Base-by-base conservation (phyloP, 164 flowering plant genomes). In the Dillenia turbinata region DNA sequence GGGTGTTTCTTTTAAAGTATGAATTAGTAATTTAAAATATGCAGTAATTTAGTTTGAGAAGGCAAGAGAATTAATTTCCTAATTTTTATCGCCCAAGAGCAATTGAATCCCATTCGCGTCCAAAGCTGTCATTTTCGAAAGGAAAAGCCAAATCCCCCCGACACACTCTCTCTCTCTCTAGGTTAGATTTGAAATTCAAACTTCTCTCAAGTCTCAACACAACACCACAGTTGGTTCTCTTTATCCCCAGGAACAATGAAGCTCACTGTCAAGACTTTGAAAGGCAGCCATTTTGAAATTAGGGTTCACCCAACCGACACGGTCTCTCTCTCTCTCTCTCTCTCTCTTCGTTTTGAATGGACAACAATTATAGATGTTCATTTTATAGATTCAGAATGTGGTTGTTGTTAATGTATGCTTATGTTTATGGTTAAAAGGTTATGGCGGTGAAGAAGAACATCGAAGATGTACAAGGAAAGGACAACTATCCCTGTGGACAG, bases 401-500 rank as follows among this genome's bases (percentile, higher is more conserved):
- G 9, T 52, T 33, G 33, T 33, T 44, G 9, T n/a, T 15, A 7
- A n/a, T 52, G 3, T 16, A 4, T 52, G 17, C 15, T 44, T 51
- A 10, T 2, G 10, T 13, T 24, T 9, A 10, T 40, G 48, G 46
- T 12, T 54, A 44, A 9, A 10, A 15, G 40, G 65, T 94, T 45
- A 94, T 94, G 92, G 95, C 96, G 19, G 93, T 94, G 6, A 94
- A 94, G 81, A 91, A 94, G 75, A 84, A 80, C 53, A 94, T 94
- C 66, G 96, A 94, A 79, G 97, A 86, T 69, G 68, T 80, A 47
- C 97, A 94, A 75, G 99, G 97, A 26, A 94, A 94, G 69, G 95
- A 88, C 62, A 85, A 84, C 68, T 94, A 91, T 63, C 99, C 99
- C 1, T 94, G 93, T 79, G 99, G 96, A 17, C 99, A 94, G 73